Percentiles rank a stretch among this genome's conserved stretches.
phyloP scores from a whole-genome alignment of 1,139 yeast genomes.

The Magnusiomyces sp. region DNA sequence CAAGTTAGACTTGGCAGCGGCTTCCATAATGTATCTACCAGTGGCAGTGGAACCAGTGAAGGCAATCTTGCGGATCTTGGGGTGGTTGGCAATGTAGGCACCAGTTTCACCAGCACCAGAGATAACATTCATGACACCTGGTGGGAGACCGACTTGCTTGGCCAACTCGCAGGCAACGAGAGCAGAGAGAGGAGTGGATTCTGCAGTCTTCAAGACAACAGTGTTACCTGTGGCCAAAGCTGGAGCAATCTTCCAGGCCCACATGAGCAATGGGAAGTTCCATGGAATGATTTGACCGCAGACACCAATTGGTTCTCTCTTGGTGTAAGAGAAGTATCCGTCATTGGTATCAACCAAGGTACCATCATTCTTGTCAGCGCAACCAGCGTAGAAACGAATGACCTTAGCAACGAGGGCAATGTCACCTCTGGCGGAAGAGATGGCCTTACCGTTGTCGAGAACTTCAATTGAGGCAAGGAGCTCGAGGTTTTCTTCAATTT shows the following conservation, averaged over 20 bases:
- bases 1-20: slow-evolving; percentile 44
- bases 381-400: slow-evolving; percentile 71
- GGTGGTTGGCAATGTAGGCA: slow-evolving; percentile 60
- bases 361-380: slow-evolving; percentile 80
- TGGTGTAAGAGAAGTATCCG: slow-evolving; percentile 65
- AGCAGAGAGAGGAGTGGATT: slow-evolving; percentile 73
- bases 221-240: slow-evolving; percentile 78
- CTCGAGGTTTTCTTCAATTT: slow-evolving; percentile 43
- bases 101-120: slow-evolving; percentile 75
- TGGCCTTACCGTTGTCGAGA: slow-evolving; percentile 74
- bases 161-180: slow-evolving; percentile 52
- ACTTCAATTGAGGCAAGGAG: slow-evolving; percentile 64
- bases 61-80: slow-evolving; percentile 64
- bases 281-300: slow-evolving; percentile 79
- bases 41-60: slow-evolving; percentile 78
- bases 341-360: slow-evolving; percentile 55
- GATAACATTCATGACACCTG: slow-evolving; percentile 68
- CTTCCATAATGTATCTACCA: slow-evolving; percentile 64
- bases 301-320: slow-evolving; percentile 76
- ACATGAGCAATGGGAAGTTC: slow-evolving; percentile 80
- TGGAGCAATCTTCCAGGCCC: slow-evolving; percentile 78
- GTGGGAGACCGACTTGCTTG: slow-evolving; percentile 67
- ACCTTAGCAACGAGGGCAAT: slow-evolving; percentile 50
- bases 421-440: slow-evolving; percentile 48
- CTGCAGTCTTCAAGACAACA: slow-evolving; percentile 70